Percentiles rank a stretch among this genome's conserved stretches.
Evolutionary conservation across 257 asterid species (phyloP).

Genomic region (Prunella vulgaris): DNA sequence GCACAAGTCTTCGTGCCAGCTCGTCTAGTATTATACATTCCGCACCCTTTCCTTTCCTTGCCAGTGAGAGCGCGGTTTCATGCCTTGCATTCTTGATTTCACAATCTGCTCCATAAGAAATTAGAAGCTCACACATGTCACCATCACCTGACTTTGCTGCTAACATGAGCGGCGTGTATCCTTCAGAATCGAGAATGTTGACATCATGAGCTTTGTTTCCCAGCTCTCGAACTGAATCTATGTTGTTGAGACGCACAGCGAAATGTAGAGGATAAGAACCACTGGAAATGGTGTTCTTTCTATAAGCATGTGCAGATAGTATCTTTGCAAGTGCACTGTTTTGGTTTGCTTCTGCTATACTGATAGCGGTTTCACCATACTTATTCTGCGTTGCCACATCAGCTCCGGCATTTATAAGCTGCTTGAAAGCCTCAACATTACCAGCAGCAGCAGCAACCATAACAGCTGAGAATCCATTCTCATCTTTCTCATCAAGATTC

Average conservation of each 20-base stretch:
- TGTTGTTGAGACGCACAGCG: slow-evolving; percentile 36
- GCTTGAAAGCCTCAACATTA: slow-evolving; percentile 43
- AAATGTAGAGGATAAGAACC: slow-evolving; percentile 37
- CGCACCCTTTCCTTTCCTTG: slow-evolving; percentile 30
- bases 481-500: slow-evolving; percentile 51
- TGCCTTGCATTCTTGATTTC: slow-evolving; percentile 34
- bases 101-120: slow-evolving; percentile 43
- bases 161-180: slow-evolving; percentile 62
- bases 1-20: slow-evolving; percentile 52
- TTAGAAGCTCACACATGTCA: slow-evolving; percentile 43
- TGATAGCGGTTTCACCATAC: slow-evolving; percentile 53
- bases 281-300: slow-evolving; percentile 14
- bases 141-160: slow-evolving; percentile 53
- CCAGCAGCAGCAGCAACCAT: slow-evolving; percentile 61
- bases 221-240: slow-evolving; percentile 26
- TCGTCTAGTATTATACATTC: slow-evolving; percentile 42
- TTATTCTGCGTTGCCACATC: slow-evolving; percentile 35
- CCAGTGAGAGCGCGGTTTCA: slow-evolving; percentile 53
- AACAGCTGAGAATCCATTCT: slow-evolving; percentile 49
- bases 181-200: slow-evolving; percentile 38
- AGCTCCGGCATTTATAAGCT: slow-evolving; percentile 57
- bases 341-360: slow-evolving; percentile 44
- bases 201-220: slow-evolving; percentile 26
- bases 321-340: slow-evolving; percentile 45
- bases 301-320: slow-evolving; percentile 30